Base-by-base conservation (phyloP, 129 eudicot species). In the Sambucus nigra region DNA sequence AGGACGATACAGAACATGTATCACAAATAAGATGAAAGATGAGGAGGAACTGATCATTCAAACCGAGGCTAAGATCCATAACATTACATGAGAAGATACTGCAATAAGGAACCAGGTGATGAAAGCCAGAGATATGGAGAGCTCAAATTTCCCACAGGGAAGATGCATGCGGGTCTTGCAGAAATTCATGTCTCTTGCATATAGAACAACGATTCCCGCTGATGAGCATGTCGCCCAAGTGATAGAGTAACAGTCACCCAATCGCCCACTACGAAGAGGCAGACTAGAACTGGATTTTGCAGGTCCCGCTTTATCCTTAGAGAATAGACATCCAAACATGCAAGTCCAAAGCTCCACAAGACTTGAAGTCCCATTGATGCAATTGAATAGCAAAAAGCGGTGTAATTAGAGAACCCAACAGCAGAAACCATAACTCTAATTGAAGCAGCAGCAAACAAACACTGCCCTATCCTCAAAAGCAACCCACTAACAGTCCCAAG, bases 181-280 rank as follows among this genome's bases (percentile, higher is more conserved):
- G 67, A 70, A 73, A 59, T 76, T 73, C 66, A 84, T 59, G 78
- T 89, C 97, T 67, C 63, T 76, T 13, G 79, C 75, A 7, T 81
- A 84, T 61, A 89, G 55, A 69, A 89, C 88, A 39, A 81, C 95
- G 5, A 89, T 74, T 59, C 97, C 97, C 25, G 88, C 95, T 14
- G 97, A 89, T 12, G 97, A 89, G 65, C 95, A 89, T 24, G 97
- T 86, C 5, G 97, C 97, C 45, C 97, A 9, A 89, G 88, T 26
- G 97, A 84, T 63, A 89, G 60, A 6, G 88, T 89, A 33, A 95
- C 95, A 1, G 95, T 89, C 65, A 89, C 97, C 97, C 95, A 85
- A 74, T 85, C 95, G 51, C 95, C 95, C 17, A 85, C 95, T 14
- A 85, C 91, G 40, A 85, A 80, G 56, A 85, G 73, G 80, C 89